These are phyloP conservation scores for Yamadazyma friedrichii DNA, from an alignment of 1,139 yeast species.

Conservation along the genomic window DNA sequence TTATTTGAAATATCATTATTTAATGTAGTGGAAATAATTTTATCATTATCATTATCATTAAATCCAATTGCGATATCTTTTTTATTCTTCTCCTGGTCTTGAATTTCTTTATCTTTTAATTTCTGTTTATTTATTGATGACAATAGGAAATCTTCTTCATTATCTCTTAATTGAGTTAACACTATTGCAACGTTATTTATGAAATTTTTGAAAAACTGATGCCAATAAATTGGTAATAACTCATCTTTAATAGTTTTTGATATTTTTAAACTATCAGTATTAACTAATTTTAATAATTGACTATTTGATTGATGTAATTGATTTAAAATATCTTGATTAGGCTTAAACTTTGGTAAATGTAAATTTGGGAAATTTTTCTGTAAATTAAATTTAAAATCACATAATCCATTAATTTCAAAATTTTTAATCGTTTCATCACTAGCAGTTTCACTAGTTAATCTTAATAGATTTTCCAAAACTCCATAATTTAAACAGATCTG, in stretches of 20 bases:
- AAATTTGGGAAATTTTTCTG: slow-evolving; percentile 65
- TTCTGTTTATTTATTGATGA: slow-evolving; percentile 43
- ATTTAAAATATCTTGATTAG: slow-evolving; percentile 20
- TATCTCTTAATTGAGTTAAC: slow-evolving; percentile 74
- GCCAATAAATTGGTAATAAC: slow-evolving; percentile 44
- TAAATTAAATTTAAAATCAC: slow-evolving; percentile 66
- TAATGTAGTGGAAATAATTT: not conserved
- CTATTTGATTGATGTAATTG: slow-evolving; percentile 13
- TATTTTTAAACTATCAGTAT: slow-evolving; percentile 21
- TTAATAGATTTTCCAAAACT: slow-evolving; percentile 75
- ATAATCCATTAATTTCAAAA: slow-evolving; percentile 45
- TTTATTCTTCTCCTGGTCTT: slow-evolving; percentile 3
- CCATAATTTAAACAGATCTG: slow-evolving; percentile 53
- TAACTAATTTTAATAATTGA: slow-evolving; percentile 13
- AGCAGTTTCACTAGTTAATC: slow-evolving; percentile 68
- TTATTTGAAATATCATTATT: not conserved
- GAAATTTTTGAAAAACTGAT: slow-evolving; percentile 57
- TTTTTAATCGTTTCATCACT: slow-evolving; percentile 26
- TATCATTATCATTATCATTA: not conserved
- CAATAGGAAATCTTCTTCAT: slow-evolving; percentile 79
- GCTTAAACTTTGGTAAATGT: slow-evolving; percentile 35
- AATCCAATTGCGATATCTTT: not conserved
- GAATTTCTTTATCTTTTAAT: slow-evolving; percentile 13
- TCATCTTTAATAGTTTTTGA: slow-evolving; percentile 27
- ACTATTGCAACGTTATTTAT: slow-evolving; percentile 76